A percentile compares a stretch with the other conserved stretches of the same genome.
Evolutionary conservation across 1,284 basidiomycete genomes (phyloP).

Genomic region (Microbotryum scabiosae): DNA sequence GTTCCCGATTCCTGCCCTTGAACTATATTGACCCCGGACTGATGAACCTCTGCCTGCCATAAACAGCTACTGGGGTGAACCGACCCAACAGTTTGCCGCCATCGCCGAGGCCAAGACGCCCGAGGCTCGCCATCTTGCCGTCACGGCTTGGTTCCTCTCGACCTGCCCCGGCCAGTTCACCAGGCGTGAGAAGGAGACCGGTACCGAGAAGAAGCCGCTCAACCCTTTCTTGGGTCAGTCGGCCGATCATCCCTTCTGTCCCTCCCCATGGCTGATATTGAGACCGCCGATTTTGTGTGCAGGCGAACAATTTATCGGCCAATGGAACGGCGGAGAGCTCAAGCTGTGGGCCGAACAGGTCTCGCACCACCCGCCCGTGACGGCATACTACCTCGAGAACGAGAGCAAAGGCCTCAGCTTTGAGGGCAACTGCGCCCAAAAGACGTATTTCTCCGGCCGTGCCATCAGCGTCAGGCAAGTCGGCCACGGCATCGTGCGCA

Average conservation of each 20-base stretch:
- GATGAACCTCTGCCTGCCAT: neutral
- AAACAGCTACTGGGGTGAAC: constrained; percentile 59
- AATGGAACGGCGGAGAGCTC: constrained; percentile 80
- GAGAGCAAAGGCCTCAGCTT: constrained; percentile 66
- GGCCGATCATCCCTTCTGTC: neutral
- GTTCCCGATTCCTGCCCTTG: constrained; percentile 59
- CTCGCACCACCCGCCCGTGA: constrained; percentile 67
- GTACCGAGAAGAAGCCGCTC: constrained; percentile 72
- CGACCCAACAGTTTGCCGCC: constrained; percentile 44
- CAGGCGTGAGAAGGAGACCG: constrained; percentile 34
- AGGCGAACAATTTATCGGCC: constrained; percentile 69
- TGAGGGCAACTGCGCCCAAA: constrained; percentile 88
- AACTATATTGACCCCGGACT: neutral
- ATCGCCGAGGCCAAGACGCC: constrained; percentile 67
- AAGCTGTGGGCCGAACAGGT: constrained; percentile 93
- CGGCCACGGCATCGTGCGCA: constrained; percentile 78
- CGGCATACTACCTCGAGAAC: constrained; percentile 65
- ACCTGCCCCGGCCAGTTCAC: constrained; percentile 34
- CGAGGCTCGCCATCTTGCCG: constrained; percentile 62
- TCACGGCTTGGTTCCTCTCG: constrained; percentile 84
- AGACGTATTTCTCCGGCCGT: constrained; percentile 62
- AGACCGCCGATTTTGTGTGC: neutral
- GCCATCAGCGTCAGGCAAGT: constrained; percentile 90
- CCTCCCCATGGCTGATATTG: constrained; percentile 11
- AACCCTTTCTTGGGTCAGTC: constrained; percentile 13